phyloP scores from a whole-genome alignment of 2,329 filamentous ascomycete species.

The Exophiala aquamarina region DNA sequence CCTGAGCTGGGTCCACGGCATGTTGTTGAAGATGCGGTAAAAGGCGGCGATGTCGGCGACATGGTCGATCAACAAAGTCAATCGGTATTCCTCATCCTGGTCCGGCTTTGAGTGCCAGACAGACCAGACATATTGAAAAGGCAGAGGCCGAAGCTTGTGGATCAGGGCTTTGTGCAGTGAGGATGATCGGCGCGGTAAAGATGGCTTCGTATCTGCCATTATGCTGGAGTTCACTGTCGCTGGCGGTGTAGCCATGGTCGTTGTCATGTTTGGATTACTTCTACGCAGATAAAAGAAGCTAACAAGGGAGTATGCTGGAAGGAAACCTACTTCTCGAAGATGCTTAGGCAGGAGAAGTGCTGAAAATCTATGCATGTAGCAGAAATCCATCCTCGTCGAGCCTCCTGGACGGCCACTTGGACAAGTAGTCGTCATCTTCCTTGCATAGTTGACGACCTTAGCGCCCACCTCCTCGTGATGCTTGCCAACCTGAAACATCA shows the following conservation, averaged over 20 bases:
- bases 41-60: conserved; percentile 54
- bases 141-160: conserved; percentile 45
- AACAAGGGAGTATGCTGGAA: no score
- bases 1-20: conserved; percentile 71
- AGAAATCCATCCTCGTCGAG: no score
- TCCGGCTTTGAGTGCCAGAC: conserved; percentile 48
- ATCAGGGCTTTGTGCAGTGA: conserved; percentile 45
- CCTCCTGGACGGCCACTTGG: no score
- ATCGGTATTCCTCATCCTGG: conserved; percentile 26
- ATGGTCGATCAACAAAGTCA: conserved; percentile 41
- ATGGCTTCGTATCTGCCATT: background rate
- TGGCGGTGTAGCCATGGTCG: background rate
- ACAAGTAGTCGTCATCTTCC: no score
- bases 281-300: no score
- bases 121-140: conserved; percentile 48
- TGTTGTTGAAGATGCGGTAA: conserved; percentile 81
- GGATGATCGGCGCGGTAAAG: conserved; percentile 28
- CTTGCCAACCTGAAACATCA: no score
- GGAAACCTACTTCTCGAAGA: no score
- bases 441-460: no score
- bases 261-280: background rate
- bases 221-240: background rate
- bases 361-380: no score
- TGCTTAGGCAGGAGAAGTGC: no score
- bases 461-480: no score